A percentile compares a stretch with the other conserved stretches of the same genome.
Conservation (phyloP, 371 early-diverging fungal species). For the Synchytrium microbalum region DNA sequence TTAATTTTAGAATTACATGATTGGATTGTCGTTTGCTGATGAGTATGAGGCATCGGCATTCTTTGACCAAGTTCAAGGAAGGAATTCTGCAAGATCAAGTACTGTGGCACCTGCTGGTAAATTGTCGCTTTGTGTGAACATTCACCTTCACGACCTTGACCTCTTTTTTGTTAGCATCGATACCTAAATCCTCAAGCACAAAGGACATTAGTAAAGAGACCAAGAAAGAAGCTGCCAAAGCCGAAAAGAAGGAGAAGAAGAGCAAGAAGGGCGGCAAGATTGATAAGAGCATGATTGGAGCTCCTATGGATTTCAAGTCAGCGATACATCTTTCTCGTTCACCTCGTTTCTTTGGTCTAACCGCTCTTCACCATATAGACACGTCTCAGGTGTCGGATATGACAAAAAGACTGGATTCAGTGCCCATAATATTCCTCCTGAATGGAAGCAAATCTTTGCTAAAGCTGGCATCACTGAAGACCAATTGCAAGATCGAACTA, state of each 20-base stretch:
- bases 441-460: constrained; percentile 67
- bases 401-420: constrained; percentile 72
- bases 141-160: background rate
- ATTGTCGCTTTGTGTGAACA: constrained; percentile 1
- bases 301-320: constrained; percentile 67
- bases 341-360: too few species aligned
- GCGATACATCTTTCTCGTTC: constrained; percentile 1
- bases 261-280: constrained; percentile 34
- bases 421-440: constrained; percentile 67
- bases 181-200: constrained; percentile 1
- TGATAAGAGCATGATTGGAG: constrained; percentile 67
- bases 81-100: constrained; percentile 8
- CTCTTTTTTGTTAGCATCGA: constrained; percentile 10
- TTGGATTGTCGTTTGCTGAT: constrained; percentile 82
- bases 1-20: constrained; percentile 49
- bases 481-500: constrained; percentile 46
- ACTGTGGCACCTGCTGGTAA: background rate
- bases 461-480: constrained; percentile 73
- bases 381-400: constrained; percentile 71
- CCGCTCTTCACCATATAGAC: constrained; percentile 31
- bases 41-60: constrained; percentile 72
- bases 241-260: constrained; percentile 38
- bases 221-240: constrained; percentile 26
- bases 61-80: constrained; percentile 48
- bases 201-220: constrained; percentile 12